Evolutionary conservation across 78 protist genomes (phyloP).

Genomic region (Protostelium mycophagum): DNA sequence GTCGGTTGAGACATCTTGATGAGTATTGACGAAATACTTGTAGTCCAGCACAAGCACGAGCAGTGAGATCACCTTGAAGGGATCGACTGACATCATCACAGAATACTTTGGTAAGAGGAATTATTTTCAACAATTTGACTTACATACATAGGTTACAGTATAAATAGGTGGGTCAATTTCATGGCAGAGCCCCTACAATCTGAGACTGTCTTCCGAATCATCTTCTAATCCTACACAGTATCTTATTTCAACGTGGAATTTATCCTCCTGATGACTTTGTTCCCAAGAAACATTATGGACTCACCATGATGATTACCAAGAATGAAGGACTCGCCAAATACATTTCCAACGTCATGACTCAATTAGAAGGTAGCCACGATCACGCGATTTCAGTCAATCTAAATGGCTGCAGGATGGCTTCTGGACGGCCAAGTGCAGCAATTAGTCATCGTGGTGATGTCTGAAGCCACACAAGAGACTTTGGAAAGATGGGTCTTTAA

Average conservation of each 20-base stretch:
- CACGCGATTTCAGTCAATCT: neutral
- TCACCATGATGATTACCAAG: constrained; percentile 80
- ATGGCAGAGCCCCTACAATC: neutral
- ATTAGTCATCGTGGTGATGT: constrained; percentile 91
- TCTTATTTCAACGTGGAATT: constrained; percentile 93
- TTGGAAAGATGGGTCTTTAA: constrained; percentile 98
- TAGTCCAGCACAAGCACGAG: constrained; percentile 10
- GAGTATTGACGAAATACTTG: no score
- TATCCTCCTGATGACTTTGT: constrained; percentile 94
- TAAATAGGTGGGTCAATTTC: constrained; percentile 5
- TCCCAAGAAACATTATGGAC: constrained; percentile 83
- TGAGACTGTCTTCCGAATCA: neutral
- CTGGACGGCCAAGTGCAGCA: constrained; percentile 76
- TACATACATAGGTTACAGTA: constrained; percentile 27
- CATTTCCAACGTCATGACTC: constrained; percentile 76
- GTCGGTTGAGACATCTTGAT: no score
- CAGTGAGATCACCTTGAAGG: constrained; percentile 86
- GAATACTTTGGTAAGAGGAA: constrained; percentile 86
- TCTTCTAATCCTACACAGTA: constrained; percentile 26
- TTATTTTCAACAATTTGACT: no score
- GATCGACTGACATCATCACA: constrained; percentile 90
- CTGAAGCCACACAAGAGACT: constrained; percentile 54
- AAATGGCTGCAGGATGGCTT: constrained; percentile 84
- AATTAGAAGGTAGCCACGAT: constrained; percentile 16
- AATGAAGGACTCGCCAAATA: constrained; percentile 86